Evolutionary conservation across 2,329 filamentous ascomycete genomes (phyloP).

Genomic region (Aspergillus tanneri): DNA sequence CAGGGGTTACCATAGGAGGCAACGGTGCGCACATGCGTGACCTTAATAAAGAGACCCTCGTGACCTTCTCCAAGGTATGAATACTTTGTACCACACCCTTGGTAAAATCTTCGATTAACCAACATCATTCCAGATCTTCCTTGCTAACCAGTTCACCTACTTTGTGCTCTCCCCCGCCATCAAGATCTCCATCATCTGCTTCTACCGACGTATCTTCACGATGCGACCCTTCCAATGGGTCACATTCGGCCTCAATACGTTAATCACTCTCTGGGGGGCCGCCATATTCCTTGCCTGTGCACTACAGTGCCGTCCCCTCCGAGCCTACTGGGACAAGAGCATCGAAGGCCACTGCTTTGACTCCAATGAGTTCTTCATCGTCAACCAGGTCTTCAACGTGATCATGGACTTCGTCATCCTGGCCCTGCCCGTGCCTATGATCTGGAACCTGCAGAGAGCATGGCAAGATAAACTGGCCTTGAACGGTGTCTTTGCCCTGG

Average conservation of each 20-base stretch:
- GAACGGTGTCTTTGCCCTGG: conserved; percentile 34
- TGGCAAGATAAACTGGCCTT: conserved; percentile 39
- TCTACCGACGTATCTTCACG: conserved; percentile 37
- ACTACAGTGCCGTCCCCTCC: conserved; percentile 32
- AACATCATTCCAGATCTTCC: conserved; percentile 30
- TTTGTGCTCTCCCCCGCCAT: conserved; percentile 33
- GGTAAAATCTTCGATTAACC: background rate
- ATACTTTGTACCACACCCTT: background rate
- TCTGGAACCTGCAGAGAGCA: conserved; percentile 33
- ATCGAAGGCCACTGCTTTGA: conserved; percentile 30
- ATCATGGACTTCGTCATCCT: conserved; percentile 36
- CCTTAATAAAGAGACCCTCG: conserved; percentile 23
- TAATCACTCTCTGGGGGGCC: conserved; percentile 30
- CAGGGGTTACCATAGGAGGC: conserved; percentile 36
- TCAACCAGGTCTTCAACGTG: conserved; percentile 36
- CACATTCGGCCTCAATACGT: conserved; percentile 27
- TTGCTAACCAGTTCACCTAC: conserved; percentile 37
- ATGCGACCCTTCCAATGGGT: conserved; percentile 28
- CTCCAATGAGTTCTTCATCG: conserved; percentile 30
- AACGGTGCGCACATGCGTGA: conserved; percentile 27
- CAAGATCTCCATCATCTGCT: conserved; percentile 38
- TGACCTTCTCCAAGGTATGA: conserved; percentile 33
- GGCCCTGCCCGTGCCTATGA: conserved; percentile 33
- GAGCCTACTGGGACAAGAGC: conserved; percentile 32
- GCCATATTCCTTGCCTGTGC: conserved; percentile 35